Evolutionary conservation across 441 rosid species (phyloP), one percentile per base, ranked within the genome.

Genomic region (Gossypium schwendimanii): DNA sequence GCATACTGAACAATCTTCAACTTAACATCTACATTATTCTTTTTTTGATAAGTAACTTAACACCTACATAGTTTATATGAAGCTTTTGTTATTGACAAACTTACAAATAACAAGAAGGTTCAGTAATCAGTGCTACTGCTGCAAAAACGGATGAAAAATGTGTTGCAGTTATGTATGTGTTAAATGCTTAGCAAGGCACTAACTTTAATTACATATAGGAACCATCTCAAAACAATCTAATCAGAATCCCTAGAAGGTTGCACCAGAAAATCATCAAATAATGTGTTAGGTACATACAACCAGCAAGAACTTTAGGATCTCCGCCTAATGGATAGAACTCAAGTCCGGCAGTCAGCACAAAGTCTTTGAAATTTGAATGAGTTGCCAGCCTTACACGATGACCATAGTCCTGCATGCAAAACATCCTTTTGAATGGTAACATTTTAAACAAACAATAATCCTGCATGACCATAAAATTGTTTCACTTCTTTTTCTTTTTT

Each of bases 331-430:
- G 96, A 75, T 76, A 96, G 75, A 96, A 96, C 86, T 96, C 98
- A 87, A 96, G 83, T 61, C 98, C 99, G 81, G 98, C 90, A 70
- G 97, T 93, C 84, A 96, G 76, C 79, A 96, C 97, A 85, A 96
- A 96, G 77, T 96, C 99, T 78, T 90, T 91, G 81, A 96, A 93
- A 86, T 95, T 95, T 74, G 91, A 87, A 86, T 95, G 99, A 72
- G 97, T 95, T 24, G 99, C 99, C 76, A 95, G 83, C 82, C 99
- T 91, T 81, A 95, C 99, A 53, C 99, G 91, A 84, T 95, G 99
- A 39, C 99, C 99, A 85, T 89, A 90, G 74, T 95, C 98, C 99
- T 95, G 90, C 96, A 85, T 54, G 65, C 21, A 77, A 62, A 69
- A 52, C 61, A 31, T 10, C 49, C 28, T 69, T 33, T 11, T 8